Percentiles rank a stretch among this genome's conserved stretches.
Evolutionary conservation across 179 eudicot species (phyloP).

Genomic region (Silene coronaria): DNA sequence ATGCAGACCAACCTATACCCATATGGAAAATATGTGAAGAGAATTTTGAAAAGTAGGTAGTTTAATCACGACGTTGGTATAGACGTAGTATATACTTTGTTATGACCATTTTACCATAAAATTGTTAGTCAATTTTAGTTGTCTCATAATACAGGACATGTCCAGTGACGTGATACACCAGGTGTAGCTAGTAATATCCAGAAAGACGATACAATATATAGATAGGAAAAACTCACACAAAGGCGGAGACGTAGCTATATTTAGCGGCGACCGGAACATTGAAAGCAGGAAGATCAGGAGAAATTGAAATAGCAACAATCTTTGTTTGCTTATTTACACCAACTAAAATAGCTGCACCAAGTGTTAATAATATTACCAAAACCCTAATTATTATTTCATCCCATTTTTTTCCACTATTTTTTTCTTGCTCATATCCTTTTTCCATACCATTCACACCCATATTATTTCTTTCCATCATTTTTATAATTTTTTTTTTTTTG

Average conservation of each 20-base stretch:
- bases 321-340: conserved; percentile 55
- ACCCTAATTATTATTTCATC: conserved; percentile 22
- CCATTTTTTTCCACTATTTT: neutral
- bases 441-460: neutral
- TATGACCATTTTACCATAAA: no score
- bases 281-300: conserved; percentile 50
- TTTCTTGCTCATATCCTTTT: neutral
- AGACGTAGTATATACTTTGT: no score
- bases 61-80: no score
- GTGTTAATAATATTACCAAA: conserved; percentile 35
- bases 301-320: conserved; percentile 33
- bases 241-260: conserved; percentile 49
- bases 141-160: no score
- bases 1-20: no score
- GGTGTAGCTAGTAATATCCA: no score
- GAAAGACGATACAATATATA: neutral
- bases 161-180: no score
- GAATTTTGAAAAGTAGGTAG: no score
- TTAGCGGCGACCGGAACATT: conserved; percentile 49
- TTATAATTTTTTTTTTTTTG: neutral
- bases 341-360: conserved; percentile 48
- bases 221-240: conserved; percentile 43
- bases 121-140: no score
- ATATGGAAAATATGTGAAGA: no score
- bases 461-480: conserved; percentile 6